Percentiles rank a stretch among this genome's conserved stretches.
phyloP scores from a whole-genome alignment of 768 basidiomycete genomes.

The Trametopsis cervina region DNA sequence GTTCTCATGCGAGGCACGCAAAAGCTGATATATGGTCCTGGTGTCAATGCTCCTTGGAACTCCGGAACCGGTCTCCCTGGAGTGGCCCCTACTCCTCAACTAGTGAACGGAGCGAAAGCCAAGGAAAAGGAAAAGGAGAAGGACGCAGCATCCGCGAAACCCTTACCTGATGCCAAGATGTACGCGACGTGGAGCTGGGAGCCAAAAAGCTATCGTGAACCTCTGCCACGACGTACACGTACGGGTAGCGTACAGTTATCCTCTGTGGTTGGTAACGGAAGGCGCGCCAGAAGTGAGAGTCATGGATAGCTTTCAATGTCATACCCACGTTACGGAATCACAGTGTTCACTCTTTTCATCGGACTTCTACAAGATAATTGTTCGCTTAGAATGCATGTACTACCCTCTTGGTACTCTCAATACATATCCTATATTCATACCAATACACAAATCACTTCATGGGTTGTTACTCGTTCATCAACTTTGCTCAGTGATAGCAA shows the following conservation, averaged over 20 bases:
- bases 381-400: too few species aligned
- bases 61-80: conserved; percentile 22
- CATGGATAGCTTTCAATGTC: neutral
- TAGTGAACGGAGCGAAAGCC: conserved; percentile 13
- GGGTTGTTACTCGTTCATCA: too few species aligned
- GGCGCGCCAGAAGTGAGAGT: conserved; percentile 15
- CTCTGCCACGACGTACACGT: conserved; percentile 27
- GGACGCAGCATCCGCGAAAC: conserved; percentile 24
- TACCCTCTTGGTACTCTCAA: too few species aligned
- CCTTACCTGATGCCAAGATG: conserved; percentile 40
- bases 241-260: conserved; percentile 17
- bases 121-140: conserved; percentile 17
- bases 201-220: conserved; percentile 33
- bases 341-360: too few species aligned
- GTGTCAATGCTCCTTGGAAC: conserved; percentile 40
- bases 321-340: too few species aligned
- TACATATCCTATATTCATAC: too few species aligned
- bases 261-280: conserved; percentile 4
- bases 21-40: conserved; percentile 35
- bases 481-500: too few species aligned
- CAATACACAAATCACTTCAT: too few species aligned
- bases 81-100: neutral
- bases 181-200: conserved; percentile 48
- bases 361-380: too few species aligned
- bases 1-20: conserved; percentile 44